Evolutionary conservation across 2,329 filamentous ascomycete species (phyloP).

Genomic region (Fusarium sororula): DNA sequence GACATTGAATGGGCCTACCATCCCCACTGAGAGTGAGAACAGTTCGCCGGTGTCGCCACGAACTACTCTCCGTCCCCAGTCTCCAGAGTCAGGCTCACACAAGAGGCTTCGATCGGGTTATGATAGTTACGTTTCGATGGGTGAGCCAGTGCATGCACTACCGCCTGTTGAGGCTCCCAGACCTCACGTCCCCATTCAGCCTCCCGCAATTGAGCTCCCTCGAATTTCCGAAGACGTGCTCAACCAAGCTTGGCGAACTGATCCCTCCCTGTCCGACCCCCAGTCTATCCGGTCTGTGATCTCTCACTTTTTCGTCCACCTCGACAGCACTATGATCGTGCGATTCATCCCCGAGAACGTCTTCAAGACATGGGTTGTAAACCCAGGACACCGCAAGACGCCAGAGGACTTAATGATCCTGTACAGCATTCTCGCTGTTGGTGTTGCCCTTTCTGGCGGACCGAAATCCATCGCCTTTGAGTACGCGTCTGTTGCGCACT

Average conservation of each 20-base stretch:
- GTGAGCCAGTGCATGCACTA: constrained; percentile 45
- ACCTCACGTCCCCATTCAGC: constrained; percentile 50
- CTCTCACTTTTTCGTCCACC: constrained; percentile 54
- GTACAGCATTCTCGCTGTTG: constrained; percentile 55
- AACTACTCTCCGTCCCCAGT: constrained; percentile 46
- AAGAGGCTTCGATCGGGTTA: constrained; percentile 62
- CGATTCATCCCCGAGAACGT: constrained; percentile 53
- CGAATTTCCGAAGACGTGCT: constrained; percentile 61
- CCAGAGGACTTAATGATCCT: constrained; percentile 58
- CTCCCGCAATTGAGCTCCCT: constrained; percentile 52
- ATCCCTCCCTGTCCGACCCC: constrained; percentile 57
- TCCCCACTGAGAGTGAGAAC: constrained; percentile 54
- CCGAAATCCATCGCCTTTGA: constrained; percentile 50
- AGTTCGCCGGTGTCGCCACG: constrained; percentile 61
- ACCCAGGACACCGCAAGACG: constrained; percentile 48
- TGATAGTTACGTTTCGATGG: constrained; percentile 54
- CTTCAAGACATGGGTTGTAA: constrained; percentile 51
- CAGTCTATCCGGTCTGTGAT: constrained; percentile 52
- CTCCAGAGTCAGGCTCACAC: constrained; percentile 49
- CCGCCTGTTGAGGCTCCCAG: constrained; percentile 50
- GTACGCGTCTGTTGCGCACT: constrained; percentile 63
- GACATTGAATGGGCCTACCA: constrained; percentile 46
- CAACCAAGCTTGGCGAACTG: constrained; percentile 59
- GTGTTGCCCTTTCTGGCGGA: constrained; percentile 52
- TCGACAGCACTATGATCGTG: constrained; percentile 53